Evolutionary conservation across 139 green algal species (phyloP), one percentile per base, ranked within the genome.

Genomic region (Micractinium conductrix): DNA sequence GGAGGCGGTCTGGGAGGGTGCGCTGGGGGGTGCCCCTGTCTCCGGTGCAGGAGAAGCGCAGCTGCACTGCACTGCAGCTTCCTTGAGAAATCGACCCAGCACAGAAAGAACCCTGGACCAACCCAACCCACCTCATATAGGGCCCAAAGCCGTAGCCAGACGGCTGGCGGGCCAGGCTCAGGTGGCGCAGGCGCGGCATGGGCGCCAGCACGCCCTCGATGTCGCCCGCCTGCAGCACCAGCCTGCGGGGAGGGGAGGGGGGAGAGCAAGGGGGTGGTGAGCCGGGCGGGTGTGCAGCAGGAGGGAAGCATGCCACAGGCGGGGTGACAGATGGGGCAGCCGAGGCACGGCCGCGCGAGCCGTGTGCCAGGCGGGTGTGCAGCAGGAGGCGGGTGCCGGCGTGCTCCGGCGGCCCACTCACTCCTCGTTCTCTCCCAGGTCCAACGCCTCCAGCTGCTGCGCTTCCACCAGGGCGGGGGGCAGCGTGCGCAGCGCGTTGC

Each of bases 401-500:
- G n/a, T n/a, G n/a, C n/a, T n/a, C n/a, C n/a, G n/a, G n/a, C n/a
- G n/a, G n/a, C 28, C 40, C 2, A 9, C 75, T 81, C 37, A 81
- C 78, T 38, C 78, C 42, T 76, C 42, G 42, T 75, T 76, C 63
- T 84, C 78, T 8, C 78, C 78, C 17, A 44, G 35, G 45, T 84
- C 78, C 38, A 84, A n/a, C 22, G 22, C 8, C 63, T 74, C 62
- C 7, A 84, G 62, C 7, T 84, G 63, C 1, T 30, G 3, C 28
- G 78, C 78, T 16, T 48, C 43, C 1, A 63, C 78, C 78, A 84
- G 78, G 14, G 43, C 78, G n/a, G 62, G 42, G 9, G 78, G 78
- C 78, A 84, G 78, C n/a, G 44, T 28, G 44, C 30, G 44, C 78
- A 84, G 78, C n/a, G 40, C 43, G 63, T 84, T 84, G 62, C 63